Percentiles rank a stretch among this genome's conserved stretches.
phyloP scores from a whole-genome alignment of 176 grass and related monocot species.

The Dactylis glomerata region DNA sequence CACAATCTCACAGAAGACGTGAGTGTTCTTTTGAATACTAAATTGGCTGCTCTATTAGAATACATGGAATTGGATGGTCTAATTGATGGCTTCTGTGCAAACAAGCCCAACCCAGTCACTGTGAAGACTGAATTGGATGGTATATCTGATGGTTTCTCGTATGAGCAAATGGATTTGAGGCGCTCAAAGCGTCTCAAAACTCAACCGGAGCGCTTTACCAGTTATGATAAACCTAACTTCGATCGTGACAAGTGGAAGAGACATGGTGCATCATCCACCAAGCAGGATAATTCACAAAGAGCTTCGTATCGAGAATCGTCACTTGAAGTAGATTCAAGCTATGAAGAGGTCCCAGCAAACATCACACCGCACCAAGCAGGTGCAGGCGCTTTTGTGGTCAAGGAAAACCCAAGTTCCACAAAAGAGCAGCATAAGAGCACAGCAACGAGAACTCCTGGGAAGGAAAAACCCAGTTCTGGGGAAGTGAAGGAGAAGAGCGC shows the following conservation, averaged over 20 bases:
- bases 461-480: conserved; percentile 3
- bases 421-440: conserved; percentile 8
- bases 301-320: conserved; percentile 1
- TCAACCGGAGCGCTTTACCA: conserved; percentile 54
- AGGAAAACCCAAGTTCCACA: background rate
- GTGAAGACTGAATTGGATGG: conserved; percentile 27
- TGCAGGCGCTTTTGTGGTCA: background rate
- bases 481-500: conserved; percentile 21
- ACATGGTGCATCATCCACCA: background rate
- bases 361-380: conserved; percentile 18
- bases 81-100: conserved; percentile 30
- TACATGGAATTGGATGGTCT: conserved; percentile 8
- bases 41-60: conserved; percentile 33
- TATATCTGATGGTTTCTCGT: conserved; percentile 45
- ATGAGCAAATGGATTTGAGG: conserved; percentile 59
- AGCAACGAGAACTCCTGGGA: conserved; percentile 15
- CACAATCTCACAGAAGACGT: background rate
- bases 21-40: conserved; percentile 7
- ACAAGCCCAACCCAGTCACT: background rate
- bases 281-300: background rate
- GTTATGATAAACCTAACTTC: conserved; percentile 60
- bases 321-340: conserved; percentile 4
- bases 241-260: conserved; percentile 33
- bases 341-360: conserved; percentile 16
- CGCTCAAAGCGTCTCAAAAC: conserved; percentile 74